These are phyloP conservation scores for Boeremia exigua DNA, from an alignment of 2,329 filamentous ascomycete species.

Conservation along the genomic window DNA sequence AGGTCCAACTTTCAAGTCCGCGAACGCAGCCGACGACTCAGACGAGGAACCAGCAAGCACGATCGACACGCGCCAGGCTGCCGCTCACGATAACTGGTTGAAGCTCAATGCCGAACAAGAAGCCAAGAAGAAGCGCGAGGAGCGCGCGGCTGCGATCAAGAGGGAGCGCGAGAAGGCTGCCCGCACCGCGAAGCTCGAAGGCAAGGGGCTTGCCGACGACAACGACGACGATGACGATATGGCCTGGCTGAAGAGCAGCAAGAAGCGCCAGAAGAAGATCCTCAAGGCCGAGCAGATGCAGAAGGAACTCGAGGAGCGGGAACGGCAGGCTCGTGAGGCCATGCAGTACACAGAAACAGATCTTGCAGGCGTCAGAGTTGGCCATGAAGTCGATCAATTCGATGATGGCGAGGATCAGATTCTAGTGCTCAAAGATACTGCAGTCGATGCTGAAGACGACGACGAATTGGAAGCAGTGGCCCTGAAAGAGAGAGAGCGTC, in stretches of 20 bases:
- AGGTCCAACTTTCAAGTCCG: slow-evolving; percentile 64
- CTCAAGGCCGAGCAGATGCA: slow-evolving; percentile 72
- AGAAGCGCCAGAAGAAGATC: slow-evolving; percentile 93
- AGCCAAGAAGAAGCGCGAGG: slow-evolving; percentile 78
- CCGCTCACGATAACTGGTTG: slow-evolving; percentile 77
- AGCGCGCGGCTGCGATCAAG: slow-evolving; percentile 81
- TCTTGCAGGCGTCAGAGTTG: slow-evolving; percentile 88
- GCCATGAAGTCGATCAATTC: slow-evolving; percentile 82
- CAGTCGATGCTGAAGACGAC: slow-evolving; percentile 80
- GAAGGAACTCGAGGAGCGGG: slow-evolving; percentile 77
- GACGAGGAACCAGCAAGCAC: slow-evolving; percentile 81
- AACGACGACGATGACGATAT: slow-evolving; percentile 75
- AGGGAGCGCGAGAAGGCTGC: slow-evolving; percentile 85
- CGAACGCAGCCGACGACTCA: slow-evolving; percentile 55
- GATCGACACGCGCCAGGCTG: slow-evolving; percentile 78
- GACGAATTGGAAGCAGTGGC: slow-evolving; percentile 86
- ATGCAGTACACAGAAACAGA: slow-evolving; percentile 82
- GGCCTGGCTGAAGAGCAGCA: slow-evolving; percentile 85
- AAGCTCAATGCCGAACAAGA: slow-evolving; percentile 70
- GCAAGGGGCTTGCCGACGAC: slow-evolving; percentile 83
- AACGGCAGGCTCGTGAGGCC: slow-evolving; percentile 66
- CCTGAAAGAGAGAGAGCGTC: slow-evolving; percentile 73
- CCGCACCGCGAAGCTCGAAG: slow-evolving; percentile 76
- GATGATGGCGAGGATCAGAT: slow-evolving; percentile 85
- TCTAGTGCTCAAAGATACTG: slow-evolving; percentile 90